Evolutionary conservation across 2,329 filamentous ascomycete genomes (phyloP).

Genomic region (Pseudocercospora cruenta): DNA sequence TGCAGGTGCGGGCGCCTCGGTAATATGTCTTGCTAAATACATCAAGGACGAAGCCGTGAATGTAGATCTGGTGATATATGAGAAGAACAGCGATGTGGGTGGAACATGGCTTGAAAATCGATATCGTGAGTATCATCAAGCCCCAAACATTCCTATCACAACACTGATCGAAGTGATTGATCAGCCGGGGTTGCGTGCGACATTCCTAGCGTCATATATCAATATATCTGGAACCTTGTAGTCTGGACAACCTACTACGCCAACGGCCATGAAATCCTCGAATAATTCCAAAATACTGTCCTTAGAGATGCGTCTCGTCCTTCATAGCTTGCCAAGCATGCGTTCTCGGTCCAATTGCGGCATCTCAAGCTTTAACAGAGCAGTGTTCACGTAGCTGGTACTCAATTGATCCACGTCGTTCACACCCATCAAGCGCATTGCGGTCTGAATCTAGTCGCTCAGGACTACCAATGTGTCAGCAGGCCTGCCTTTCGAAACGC

Average conservation of each 20-base stretch:
- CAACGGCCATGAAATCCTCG: conserved; percentile 31
- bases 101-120: not conserved
- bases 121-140: not conserved
- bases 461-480: too few relatives aligned
- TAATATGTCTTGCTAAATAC: conserved; percentile 10
- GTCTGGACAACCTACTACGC: conserved; percentile 16
- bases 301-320: too few relatives aligned
- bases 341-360: too few relatives aligned
- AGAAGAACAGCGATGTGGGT: not conserved
- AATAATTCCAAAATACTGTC: conserved; percentile 37
- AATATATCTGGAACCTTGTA: not conserved
- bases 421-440: too few relatives aligned
- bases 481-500: too few relatives aligned
- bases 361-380: too few relatives aligned
- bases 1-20: conserved; percentile 13
- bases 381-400: too few relatives aligned
- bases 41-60: conserved; percentile 4
- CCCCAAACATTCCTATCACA: not conserved
- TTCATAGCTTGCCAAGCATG: too few relatives aligned
- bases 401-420: too few relatives aligned
- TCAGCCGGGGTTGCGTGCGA: conserved; percentile 1
- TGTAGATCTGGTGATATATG: not conserved
- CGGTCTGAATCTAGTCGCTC: too few relatives aligned
- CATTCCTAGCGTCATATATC: conserved; percentile 7
- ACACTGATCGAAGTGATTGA: not conserved